Percentiles rank a stretch among this genome's conserved stretches.
Conservation (phyloP, 1,139 yeast genomes). For the Hemisphaericaspora subhashii region DNA sequence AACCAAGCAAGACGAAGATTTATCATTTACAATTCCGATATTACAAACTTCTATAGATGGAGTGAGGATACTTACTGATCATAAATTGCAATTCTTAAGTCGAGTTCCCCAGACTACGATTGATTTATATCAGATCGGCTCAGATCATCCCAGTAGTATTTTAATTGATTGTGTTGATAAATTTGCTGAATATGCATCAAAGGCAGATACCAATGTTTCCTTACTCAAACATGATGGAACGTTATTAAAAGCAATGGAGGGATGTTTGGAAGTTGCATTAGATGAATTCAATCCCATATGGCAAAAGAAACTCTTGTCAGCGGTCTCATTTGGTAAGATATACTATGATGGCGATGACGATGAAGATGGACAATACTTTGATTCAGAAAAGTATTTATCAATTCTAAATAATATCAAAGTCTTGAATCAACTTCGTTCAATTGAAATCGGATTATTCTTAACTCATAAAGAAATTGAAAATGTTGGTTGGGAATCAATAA, state of each 20-base stretch:
- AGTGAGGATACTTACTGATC: conserved; percentile 58
- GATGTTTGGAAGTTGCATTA: conserved; percentile 72
- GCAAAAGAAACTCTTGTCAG: conserved; percentile 78
- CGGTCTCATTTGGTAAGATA: conserved; percentile 86
- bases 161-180: conserved; percentile 81
- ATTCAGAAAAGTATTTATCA: conserved; percentile 61
- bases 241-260: conserved; percentile 62
- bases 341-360: conserved; percentile 37
- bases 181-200: conserved; percentile 67
- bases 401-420: conserved; percentile 63
- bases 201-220: conserved; percentile 72
- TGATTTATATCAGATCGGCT: conserved; percentile 76
- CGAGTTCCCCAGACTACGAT: conserved; percentile 61
- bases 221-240: conserved; percentile 56
- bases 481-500: conserved; percentile 54
- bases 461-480: conserved; percentile 55
- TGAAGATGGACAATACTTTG: conserved; percentile 27
- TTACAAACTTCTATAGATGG: conserved; percentile 68
- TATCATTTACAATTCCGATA: conserved; percentile 36
- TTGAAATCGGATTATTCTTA: conserved; percentile 66
- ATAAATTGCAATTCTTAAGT: conserved; percentile 61
- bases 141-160: conserved; percentile 80
- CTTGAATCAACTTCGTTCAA: conserved; percentile 64
- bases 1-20: conserved; percentile 21
- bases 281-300: conserved; percentile 74